phyloP scores from a whole-genome alignment of 1,139 yeast genomes.

The Saccharomycopsis hybrid region DNA sequence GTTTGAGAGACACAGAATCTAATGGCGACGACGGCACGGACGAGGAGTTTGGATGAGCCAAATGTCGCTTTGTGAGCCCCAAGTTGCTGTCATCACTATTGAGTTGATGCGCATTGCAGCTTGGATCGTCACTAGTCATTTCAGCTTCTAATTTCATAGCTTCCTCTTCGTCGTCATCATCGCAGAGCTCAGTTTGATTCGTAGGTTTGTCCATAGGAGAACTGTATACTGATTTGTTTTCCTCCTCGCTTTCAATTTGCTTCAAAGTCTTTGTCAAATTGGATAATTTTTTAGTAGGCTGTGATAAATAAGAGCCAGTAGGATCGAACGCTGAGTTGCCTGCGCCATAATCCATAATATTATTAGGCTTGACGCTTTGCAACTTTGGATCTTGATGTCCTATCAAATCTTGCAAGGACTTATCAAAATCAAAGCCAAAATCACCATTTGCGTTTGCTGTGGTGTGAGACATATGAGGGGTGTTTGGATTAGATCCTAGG shows the following conservation, averaged over 20 bases:
- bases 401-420: neutral
- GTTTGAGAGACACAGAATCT: too few relatives aligned
- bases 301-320: too few relatives aligned
- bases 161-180: neutral
- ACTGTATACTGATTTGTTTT: neutral
- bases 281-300: constrained; percentile 3
- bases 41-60: neutral
- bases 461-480: neutral
- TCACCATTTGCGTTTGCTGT: neutral
- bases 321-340: too few relatives aligned
- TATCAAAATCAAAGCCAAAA: neutral
- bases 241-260: constrained; percentile 36
- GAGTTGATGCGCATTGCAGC: neutral
- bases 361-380: too few relatives aligned
- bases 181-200: too few relatives aligned
- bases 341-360: too few relatives aligned
- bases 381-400: neutral
- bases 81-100: neutral
- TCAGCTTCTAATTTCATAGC: neutral
- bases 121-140: neutral
- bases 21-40: neutral
- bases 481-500: constrained; percentile 1
- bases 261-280: constrained; percentile 37
- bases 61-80: neutral
- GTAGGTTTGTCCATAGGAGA: neutral